Base-by-base conservation (phyloP, 768 basidiomycete genomes). In the Auriscalpium microsporum region DNA sequence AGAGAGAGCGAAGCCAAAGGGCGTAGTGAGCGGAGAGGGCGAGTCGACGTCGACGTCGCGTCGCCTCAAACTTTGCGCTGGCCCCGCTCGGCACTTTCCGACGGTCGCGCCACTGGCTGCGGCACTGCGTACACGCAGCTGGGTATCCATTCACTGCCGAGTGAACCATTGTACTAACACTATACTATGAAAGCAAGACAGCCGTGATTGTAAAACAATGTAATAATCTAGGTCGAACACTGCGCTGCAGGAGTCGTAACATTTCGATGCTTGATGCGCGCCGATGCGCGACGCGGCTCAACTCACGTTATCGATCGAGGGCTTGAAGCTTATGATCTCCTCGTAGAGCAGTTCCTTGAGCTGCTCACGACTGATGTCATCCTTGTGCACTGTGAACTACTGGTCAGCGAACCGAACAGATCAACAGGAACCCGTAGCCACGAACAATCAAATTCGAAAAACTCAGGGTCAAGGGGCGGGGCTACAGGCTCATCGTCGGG, bases 401-500 rank as follows among this genome's bases (percentile, higher is more conserved):
- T 53, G 7, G 46, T 50, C 28, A 28, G 28, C 28, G 28, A 28
- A 4, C 21, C 42, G 21, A 38, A 2, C 5, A 5, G 8, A 46
- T 40, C 60, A 9, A 56, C 19, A 33, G 33, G 44, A 13, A 45
- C 16, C 13, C 47, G 17, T 3, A 8, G 55, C 52, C 4, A 79
- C 87, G 72, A 61, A 90, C 88, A 72, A 69, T 99, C 96, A 68
- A 98, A 98, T 66, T 95, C 93, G 70, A 99, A 99, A 77, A 98
- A 99, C 62, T 88, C 86, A 4, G 93, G 87, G 61, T 91, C 90
- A 48, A 99, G 83, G n/a, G 95, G 94, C 5, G 93, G 88, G 0
- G 94, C 94, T 21, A 86, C 82, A 0, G 96, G 96, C 71, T 99
- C 96, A 65, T 99, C 96, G 50, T 95, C 92, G 2, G 94, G 92